These are phyloP conservation scores for Peltaster fructicola DNA, from an alignment of 2,329 filamentous ascomycete species.

Conservation along the genomic window DNA sequence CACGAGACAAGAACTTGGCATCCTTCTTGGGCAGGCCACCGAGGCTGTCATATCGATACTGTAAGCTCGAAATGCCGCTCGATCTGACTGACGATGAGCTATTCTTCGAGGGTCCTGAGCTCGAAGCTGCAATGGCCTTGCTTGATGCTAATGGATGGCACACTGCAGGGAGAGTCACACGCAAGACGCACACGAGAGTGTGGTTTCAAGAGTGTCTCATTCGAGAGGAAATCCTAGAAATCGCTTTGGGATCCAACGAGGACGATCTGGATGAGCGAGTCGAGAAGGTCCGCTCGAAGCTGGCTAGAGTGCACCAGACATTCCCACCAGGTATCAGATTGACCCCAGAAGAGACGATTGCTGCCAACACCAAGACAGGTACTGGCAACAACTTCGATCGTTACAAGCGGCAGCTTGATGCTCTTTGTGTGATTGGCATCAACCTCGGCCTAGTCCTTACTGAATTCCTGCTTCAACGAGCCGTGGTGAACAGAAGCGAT, in stretches of 20 bases:
- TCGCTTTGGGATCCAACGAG: constrained; percentile 30
- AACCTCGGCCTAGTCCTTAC: constrained; percentile 33
- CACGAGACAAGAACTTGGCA: constrained; percentile 17
- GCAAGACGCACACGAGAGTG: constrained; percentile 30
- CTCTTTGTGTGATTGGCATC: constrained; percentile 24
- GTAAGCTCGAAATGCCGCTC: constrained; percentile 34
- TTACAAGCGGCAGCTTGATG: constrained; percentile 20
- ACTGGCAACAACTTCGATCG: constrained; percentile 5
- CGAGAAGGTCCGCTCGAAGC: constrained; percentile 22
- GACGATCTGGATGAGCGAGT: constrained; percentile 22
- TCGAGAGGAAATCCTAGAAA: constrained; percentile 41
- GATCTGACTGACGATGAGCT: constrained; percentile 36
- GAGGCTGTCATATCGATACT: constrained; percentile 31
- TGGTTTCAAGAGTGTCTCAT: constrained; percentile 32
- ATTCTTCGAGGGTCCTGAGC: constrained; percentile 25
- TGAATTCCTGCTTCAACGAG: constrained; percentile 39
- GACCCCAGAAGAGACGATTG: constrained; percentile 14
- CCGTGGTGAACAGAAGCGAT: constrained; percentile 30
- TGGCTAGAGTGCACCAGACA: constrained; percentile 22
- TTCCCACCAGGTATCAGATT: constrained; percentile 16
- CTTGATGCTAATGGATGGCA: constrained; percentile 38
- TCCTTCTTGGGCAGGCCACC: constrained; percentile 32
- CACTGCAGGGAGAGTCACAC: constrained; percentile 24
- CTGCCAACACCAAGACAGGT: constrained; percentile 5
- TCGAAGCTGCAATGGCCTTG: constrained; percentile 21